Evolutionary conservation across 371 early-diverging fungal genomes (phyloP), one percentile per base, ranked within the genome.

Genomic region (Saksenaea vasiformis): DNA sequence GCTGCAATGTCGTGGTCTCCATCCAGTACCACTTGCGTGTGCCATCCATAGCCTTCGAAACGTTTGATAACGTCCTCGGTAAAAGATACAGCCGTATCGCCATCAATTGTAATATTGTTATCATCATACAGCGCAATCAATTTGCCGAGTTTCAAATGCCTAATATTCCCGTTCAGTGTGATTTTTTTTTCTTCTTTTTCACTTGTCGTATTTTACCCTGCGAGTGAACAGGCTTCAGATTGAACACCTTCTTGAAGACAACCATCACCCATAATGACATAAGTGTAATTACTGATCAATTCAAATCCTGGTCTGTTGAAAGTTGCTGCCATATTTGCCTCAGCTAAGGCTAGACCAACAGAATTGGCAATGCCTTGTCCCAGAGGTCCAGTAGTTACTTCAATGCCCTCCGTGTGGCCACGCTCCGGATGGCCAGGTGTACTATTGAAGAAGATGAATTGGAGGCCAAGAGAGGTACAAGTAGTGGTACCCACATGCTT

Each of bases 171-270:
- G 19, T 26, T 54, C 13, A 27, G 3, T 53, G 0, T 27, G 4
- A 54, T 0, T 22, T 9, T n/a, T 51, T 14, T 26, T 55, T 27
- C 19, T 39, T 39, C 24, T 41, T n/a, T 56, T 41, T 41, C 31
- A n/a, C 9, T 56, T 39, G 14, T 55, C 37, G 3, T 53, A 14
- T 66, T 74, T 76, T 87, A 92, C 87, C 98, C 99, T 54, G 99
- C 99, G 63, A 99, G 86, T 8, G 98, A 95, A 69, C 88, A 85
- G n/a, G 99, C 97, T 80, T 99, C 99, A 39, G 93, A 87, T 39
- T 93, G 80, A 24, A 99, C 95, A 82, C 99, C 99, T 84, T 99
- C 99, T 80, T 99, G 99, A 67, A 98, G 82, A 85, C 99, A 99
- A 43, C 99, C 99, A 78, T 99, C 99, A 70, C 99, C 99, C 43